These are phyloP conservation scores for Quercus wislizeni DNA, from an alignment of 306 rosid genomes.

Conservation along the genomic window DNA sequence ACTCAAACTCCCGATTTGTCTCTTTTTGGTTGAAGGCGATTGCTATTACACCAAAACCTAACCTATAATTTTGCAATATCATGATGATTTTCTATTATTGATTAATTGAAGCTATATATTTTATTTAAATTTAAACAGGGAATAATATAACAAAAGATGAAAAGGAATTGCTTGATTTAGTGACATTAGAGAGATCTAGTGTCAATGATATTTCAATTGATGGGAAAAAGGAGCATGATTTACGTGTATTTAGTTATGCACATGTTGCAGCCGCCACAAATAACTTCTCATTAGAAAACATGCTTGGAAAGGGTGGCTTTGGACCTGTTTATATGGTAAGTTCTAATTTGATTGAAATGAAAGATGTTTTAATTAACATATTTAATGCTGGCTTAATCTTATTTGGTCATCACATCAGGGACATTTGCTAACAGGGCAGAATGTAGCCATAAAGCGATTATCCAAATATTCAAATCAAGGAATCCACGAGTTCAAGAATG, in stretches of 20 bases:
- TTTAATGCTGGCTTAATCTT: not conserved
- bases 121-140: not conserved
- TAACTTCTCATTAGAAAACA: conserved; percentile 18
- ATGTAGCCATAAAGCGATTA: conserved; percentile 13
- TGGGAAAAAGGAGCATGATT: not conserved
- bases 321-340: conserved; percentile 37
- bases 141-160: not conserved
- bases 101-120: no score
- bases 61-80: no score
- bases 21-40: no score
- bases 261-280: conserved; percentile 21
- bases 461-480: conserved; percentile 30
- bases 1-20: no score
- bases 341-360: not conserved
- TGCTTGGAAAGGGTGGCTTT: conserved; percentile 35
- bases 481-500: conserved; percentile 24
- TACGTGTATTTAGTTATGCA: conserved; percentile 3
- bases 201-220: not conserved
- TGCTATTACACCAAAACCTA: no score
- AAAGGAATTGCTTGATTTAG: not conserved
- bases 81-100: no score
- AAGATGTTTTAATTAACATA: no score
- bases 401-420: conserved; percentile 5
- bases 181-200: not conserved
- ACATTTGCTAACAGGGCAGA: not conserved